Conservation (phyloP, 2,329 filamentous ascomycete genomes). For the Aspergillus unguis region DNA sequence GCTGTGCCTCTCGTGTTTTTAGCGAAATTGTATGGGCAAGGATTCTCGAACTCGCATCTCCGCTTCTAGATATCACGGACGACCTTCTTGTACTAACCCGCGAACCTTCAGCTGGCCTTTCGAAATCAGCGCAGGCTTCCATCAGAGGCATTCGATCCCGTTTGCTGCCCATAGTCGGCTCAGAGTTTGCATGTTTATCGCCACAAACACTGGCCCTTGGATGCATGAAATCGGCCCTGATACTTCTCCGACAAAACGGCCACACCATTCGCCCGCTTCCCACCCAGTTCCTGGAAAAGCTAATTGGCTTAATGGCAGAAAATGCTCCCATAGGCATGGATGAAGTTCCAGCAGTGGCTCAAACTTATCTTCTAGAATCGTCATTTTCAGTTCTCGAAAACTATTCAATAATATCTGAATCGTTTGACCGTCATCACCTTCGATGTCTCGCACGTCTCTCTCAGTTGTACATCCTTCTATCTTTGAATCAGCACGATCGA, state of each 20-base stretch:
- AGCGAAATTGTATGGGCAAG: slow-evolving; percentile 31
- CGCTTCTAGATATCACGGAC: slow-evolving; percentile 27
- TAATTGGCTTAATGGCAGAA: slow-evolving; percentile 30
- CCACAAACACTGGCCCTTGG: slow-evolving; percentile 34
- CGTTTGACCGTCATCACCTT: slow-evolving; percentile 26
- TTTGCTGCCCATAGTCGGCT: slow-evolving; percentile 26
- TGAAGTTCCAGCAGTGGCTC: slow-evolving; percentile 8
- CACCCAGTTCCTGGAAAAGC: slow-evolving; percentile 22
- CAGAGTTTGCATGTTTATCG: slow-evolving; percentile 21
- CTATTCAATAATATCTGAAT: slow-evolving; percentile 31
- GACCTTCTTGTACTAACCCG: slow-evolving; percentile 27
- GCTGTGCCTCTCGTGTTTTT: slow-evolving; percentile 27
- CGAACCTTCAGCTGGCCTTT: slow-evolving; percentile 23
- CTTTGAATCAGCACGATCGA: slow-evolving; percentile 15
- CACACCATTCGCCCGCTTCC: slow-evolving; percentile 28
- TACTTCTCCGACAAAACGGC: slow-evolving; percentile 31
- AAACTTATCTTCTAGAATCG: slow-evolving; percentile 25
- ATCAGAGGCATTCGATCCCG: slow-evolving; percentile 26
- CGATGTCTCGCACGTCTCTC: slow-evolving; percentile 29
- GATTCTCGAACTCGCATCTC: slow-evolving; percentile 27
- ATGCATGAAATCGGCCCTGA: slow-evolving; percentile 31
- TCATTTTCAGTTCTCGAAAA: slow-evolving; percentile 39
- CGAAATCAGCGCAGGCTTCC: slow-evolving; percentile 30
- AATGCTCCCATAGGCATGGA: slow-evolving; percentile 8
- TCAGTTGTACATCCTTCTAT: slow-evolving; percentile 41